These are phyloP conservation scores for Zymoseptoria pseudotritici DNA, from an alignment of 2,329 filamentous ascomycete species.

Conservation along the genomic window DNA sequence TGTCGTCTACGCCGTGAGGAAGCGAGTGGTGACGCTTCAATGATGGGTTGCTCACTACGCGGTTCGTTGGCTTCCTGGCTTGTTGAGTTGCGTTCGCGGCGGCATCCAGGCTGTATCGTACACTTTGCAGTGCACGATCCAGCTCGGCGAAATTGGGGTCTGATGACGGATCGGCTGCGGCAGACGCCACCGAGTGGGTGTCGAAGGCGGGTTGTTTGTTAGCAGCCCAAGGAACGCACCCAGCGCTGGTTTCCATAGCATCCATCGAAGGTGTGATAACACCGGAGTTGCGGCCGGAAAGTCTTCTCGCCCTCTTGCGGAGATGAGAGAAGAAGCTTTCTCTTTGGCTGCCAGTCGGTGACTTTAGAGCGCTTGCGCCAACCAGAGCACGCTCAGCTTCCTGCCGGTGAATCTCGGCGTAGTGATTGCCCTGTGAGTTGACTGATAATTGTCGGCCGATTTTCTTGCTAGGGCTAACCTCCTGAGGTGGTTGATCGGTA, in stretches of 20 bases:
- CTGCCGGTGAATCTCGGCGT: conserved; percentile 79
- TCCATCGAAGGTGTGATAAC: conserved; percentile 72
- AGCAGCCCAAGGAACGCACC: conserved; percentile 74
- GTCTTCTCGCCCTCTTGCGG: conserved; percentile 80
- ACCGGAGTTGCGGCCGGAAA: conserved; percentile 84
- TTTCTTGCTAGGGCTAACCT: conserved; percentile 73
- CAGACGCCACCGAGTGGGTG: conserved; percentile 45
- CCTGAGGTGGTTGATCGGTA: conserved; percentile 34
- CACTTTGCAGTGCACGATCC: conserved; percentile 54
- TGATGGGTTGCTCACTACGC: conserved; percentile 38
- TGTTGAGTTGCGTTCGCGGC: conserved; percentile 28
- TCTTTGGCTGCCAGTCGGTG: conserved; percentile 71
- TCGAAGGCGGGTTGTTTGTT: conserved; percentile 61
- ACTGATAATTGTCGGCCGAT: conserved; percentile 90
- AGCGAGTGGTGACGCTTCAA: conserved; percentile 44
- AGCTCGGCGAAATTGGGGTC: conserved; percentile 52
- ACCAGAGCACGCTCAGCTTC: conserved; percentile 87
- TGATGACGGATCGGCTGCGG: conserved; percentile 37
- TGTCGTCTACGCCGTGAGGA: conserved; percentile 37
- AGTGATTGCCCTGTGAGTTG: conserved; percentile 86
- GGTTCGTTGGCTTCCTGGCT: conserved; percentile 26
- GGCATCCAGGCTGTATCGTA: conserved; percentile 51
- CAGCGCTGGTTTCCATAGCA: conserved; percentile 86
- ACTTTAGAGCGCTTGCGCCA: conserved; percentile 66
- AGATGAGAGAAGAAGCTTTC: conserved; percentile 98